Evolutionary conservation across 2,329 filamentous ascomycete genomes (phyloP).

Genomic region (Pyrenophora teres): DNA sequence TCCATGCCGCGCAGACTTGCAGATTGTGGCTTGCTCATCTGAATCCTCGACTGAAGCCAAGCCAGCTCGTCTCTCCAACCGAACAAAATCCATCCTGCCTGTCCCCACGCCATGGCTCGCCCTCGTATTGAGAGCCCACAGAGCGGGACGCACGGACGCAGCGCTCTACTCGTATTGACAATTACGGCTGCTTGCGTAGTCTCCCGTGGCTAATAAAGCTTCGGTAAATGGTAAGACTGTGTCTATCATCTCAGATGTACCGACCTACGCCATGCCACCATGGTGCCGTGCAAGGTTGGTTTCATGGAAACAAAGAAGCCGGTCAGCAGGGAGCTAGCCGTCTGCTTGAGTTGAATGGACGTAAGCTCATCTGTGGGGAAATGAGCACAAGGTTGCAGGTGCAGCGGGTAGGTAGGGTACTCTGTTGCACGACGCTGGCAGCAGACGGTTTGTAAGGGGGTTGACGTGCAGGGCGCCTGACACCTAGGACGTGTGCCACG

Average conservation of each 20-base stretch:
- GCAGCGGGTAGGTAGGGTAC: slow-evolving; percentile 27
- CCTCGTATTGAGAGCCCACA: slow-evolving; percentile 1
- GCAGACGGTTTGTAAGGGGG: slow-evolving; percentile 28
- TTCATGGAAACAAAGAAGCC: slow-evolving; percentile 2
- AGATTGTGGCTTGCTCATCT: no score
- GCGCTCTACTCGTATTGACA: slow-evolving; percentile 12
- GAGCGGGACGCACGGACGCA: slow-evolving; percentile 14
- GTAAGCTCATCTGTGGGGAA: slow-evolving; percentile 10
- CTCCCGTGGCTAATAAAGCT: neutral
- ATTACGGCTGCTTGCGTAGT: slow-evolving; percentile 11
- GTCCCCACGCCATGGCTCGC: slow-evolving; percentile 10
- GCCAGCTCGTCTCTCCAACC: no score
- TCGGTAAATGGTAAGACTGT: neutral
- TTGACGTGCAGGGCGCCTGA: slow-evolving; percentile 36
- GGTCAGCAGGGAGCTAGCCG: neutral
- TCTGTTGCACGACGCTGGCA: slow-evolving; percentile 33
- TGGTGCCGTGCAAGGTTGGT: slow-evolving; percentile 20
- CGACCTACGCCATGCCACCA: neutral
- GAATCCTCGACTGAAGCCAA: no score
- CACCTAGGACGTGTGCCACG: slow-evolving; percentile 5
- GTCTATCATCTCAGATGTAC: neutral
- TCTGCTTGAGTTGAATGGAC: neutral
- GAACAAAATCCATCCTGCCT: neutral
- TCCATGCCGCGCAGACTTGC: no score
- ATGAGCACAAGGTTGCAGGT: slow-evolving; percentile 13